A percentile compares a stretch with the other conserved stretches of the same genome.
Evolutionary conservation across 441 rosid genomes (phyloP).

Genomic region (Eugenia klotzschiana): DNA sequence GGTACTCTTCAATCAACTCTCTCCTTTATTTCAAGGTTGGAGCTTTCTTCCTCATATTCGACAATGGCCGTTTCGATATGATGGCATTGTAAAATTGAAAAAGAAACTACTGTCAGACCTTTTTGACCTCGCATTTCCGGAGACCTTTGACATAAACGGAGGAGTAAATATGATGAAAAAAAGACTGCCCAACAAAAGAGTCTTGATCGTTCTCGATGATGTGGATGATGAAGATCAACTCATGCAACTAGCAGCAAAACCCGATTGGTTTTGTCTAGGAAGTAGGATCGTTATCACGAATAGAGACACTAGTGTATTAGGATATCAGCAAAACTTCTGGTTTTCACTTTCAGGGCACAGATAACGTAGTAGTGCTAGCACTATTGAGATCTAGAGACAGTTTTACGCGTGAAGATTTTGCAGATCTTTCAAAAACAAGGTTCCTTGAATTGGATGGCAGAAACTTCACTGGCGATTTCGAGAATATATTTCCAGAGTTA

Average conservation of each 20-base stretch:
- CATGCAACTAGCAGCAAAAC: not conserved
- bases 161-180: accelerated
- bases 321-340: no score
- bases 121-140: accelerated
- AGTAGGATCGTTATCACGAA: not conserved
- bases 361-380: not conserved
- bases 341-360: not conserved
- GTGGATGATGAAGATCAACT: accelerated
- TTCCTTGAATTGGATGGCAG: not conserved
- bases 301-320: accelerated
- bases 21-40: not conserved
- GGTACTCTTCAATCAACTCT: not conserved
- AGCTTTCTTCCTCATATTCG: not conserved
- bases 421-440: not conserved
- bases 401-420: not conserved
- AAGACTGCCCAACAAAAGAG: not conserved
- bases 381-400: not conserved
- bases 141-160: not conserved
- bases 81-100: not conserved
- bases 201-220: not conserved
- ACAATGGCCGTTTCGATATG: accelerated
- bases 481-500: not conserved
- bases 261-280: not conserved
- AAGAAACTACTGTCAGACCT: not conserved
- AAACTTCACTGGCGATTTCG: not conserved